phyloP scores from a whole-genome alignment of 352 stramenopile species.

The Pythium apleroticum region DNA sequence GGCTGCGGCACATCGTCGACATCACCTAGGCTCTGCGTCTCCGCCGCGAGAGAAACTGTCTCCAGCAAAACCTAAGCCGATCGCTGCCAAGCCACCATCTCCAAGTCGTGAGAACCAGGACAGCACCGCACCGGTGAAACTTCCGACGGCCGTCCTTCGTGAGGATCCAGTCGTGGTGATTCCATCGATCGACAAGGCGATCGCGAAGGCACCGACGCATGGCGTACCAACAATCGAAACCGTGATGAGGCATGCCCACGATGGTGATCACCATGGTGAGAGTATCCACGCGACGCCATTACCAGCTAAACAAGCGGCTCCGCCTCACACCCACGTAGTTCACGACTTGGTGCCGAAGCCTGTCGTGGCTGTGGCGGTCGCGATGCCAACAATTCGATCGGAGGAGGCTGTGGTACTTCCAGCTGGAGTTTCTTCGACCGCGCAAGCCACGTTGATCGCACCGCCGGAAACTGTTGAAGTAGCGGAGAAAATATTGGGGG shows the following conservation, averaged over 20 bases:
- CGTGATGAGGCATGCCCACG: not conserved
- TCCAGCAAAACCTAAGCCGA: not conserved
- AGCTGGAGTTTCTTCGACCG: too few species aligned
- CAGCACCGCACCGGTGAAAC: not conserved
- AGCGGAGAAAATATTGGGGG: not conserved
- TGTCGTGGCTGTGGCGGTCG: not conserved
- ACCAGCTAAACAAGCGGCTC: not conserved
- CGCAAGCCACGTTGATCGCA: too few species aligned
- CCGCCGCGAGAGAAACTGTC: conserved; percentile 5
- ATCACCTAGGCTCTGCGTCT: not conserved
- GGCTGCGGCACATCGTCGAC: not conserved
- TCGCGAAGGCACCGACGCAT: not conserved
- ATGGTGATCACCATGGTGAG: not conserved
- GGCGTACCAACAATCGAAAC: not conserved
- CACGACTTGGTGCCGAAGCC: not conserved
- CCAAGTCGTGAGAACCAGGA: not conserved
- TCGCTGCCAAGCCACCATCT: not conserved
- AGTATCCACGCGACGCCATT: not conserved
- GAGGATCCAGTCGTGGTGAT: conserved; percentile 13
- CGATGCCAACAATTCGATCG: not conserved
- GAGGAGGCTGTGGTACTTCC: too few species aligned
- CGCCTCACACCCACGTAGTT: not conserved
- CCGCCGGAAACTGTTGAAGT: not conserved
- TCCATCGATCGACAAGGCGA: conserved; percentile 10
- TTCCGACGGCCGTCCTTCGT: not conserved